phyloP scores from a whole-genome alignment of 176 grass and related monocot species.

The Miscanthus lutarioriparius region DNA sequence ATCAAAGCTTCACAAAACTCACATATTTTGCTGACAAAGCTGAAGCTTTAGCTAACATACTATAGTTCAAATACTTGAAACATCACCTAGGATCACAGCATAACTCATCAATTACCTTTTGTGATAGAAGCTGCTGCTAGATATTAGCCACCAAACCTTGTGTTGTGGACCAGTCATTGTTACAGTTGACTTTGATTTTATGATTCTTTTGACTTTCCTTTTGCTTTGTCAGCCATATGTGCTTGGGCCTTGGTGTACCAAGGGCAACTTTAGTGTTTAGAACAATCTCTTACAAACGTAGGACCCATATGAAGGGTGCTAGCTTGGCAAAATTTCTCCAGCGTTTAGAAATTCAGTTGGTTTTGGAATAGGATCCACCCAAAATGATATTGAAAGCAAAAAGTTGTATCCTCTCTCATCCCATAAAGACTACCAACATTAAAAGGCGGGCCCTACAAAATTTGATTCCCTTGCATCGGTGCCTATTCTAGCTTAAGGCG shows the following conservation, averaged over 20 bases:
- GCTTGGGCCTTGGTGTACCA: neutral
- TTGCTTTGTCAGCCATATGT: neutral
- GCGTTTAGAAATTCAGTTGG: neutral
- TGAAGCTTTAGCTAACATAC: neutral
- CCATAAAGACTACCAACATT: neutral
- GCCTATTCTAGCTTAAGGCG: neutral
- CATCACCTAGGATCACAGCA: neutral
- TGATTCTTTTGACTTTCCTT: neutral
- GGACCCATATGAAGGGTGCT: no score
- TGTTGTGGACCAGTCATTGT: neutral
- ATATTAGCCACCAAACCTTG: neutral
- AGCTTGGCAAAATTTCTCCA: no score
- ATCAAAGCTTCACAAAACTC: neutral
- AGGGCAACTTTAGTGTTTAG: neutral
- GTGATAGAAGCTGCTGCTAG: neutral
- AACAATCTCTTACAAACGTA: no score
- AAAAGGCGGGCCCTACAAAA: neutral
- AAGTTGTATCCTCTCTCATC: neutral
- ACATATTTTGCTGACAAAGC: neutral
- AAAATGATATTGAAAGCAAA: neutral
- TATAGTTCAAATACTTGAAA: neutral
- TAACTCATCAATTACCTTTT: constrained; percentile 6
- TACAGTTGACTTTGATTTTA: constrained; percentile 4
- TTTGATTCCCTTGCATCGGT: neutral
- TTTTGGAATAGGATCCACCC: neutral